These are phyloP conservation scores for Dendrobium huoshanense DNA, from an alignment of 106 monocot species.

Conservation along the genomic window DNA sequence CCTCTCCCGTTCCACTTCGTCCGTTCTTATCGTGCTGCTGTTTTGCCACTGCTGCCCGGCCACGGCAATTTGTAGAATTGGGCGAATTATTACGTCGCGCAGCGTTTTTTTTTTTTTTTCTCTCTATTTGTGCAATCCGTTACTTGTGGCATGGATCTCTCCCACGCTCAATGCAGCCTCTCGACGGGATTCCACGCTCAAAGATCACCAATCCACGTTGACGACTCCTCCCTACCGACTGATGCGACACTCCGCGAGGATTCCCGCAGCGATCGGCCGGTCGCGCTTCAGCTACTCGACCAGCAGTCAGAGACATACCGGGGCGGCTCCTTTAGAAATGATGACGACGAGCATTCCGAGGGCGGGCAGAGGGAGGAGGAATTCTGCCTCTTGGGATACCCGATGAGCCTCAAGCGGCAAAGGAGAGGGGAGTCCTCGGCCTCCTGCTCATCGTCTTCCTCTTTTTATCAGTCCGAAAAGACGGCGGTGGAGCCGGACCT, in stretches of 20 bases:
- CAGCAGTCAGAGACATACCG: conserved; percentile 22
- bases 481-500: conserved; percentile 27
- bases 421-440: conserved; percentile 28
- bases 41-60: conserved; percentile 5
- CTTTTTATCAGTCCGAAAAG: conserved; percentile 16
- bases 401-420: conserved; percentile 40
- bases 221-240: conserved; percentile 9
- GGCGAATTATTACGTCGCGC: neutral
- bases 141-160: conserved; percentile 25
- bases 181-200: conserved; percentile 25
- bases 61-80: conserved; percentile 5
- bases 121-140: too few relatives aligned
- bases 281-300: conserved; percentile 36
- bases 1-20: neutral
- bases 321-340: conserved; percentile 3
- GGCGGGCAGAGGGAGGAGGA: conserved; percentile 33
- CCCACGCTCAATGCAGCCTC: conserved; percentile 25
- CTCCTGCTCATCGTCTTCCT: conserved; percentile 24
- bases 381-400: conserved; percentile 42
- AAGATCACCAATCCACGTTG: conserved; percentile 9
- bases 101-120: neutral
- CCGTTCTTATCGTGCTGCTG: neutral
- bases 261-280: conserved; percentile 6
- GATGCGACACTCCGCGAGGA: conserved; percentile 6
- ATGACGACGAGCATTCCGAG: conserved; percentile 8